Conservation (phyloP, 2,329 filamentous ascomycete genomes). For the Fusarium compactum region DNA sequence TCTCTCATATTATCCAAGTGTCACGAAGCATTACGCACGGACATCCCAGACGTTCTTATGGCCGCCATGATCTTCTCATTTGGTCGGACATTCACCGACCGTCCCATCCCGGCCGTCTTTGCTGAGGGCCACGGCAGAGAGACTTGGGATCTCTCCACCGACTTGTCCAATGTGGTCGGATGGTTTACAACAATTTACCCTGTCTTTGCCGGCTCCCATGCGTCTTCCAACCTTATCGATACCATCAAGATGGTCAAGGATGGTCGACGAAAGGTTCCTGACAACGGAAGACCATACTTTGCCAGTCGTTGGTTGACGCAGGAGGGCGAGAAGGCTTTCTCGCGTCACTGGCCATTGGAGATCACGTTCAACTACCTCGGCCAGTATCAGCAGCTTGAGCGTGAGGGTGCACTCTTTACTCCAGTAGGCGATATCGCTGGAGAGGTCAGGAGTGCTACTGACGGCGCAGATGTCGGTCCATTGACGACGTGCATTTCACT, state of each 20-base stretch:
- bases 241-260: conserved; percentile 40
- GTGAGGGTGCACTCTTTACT: conserved; percentile 44
- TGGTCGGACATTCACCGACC: conserved; percentile 46
- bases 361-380: conserved; percentile 48
- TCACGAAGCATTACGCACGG: conserved; percentile 47
- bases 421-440: conserved; percentile 27
- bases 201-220: conserved; percentile 27
- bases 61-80: conserved; percentile 50
- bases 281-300: conserved; percentile 37
- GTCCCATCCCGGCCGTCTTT: conserved; percentile 47
- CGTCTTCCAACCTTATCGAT: conserved; percentile 12
- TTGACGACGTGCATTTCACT: conserved; percentile 54
- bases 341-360: conserved; percentile 43
- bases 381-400: conserved; percentile 49
- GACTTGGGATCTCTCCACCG: conserved; percentile 44
- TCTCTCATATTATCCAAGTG: conserved; percentile 36
- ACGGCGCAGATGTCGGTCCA: conserved; percentile 31
- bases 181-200: conserved; percentile 56
- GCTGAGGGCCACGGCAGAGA: conserved; percentile 55
- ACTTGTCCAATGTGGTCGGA: conserved; percentile 52
- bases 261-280: conserved; percentile 23
- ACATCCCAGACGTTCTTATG: conserved; percentile 53
- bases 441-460: conserved; percentile 25
- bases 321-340: conserved; percentile 12
- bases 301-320: conserved; percentile 36